These are phyloP conservation scores for Tetradesmus lagerheimii DNA, from an alignment of 139 green algal species.

Conservation along the genomic window DNA sequence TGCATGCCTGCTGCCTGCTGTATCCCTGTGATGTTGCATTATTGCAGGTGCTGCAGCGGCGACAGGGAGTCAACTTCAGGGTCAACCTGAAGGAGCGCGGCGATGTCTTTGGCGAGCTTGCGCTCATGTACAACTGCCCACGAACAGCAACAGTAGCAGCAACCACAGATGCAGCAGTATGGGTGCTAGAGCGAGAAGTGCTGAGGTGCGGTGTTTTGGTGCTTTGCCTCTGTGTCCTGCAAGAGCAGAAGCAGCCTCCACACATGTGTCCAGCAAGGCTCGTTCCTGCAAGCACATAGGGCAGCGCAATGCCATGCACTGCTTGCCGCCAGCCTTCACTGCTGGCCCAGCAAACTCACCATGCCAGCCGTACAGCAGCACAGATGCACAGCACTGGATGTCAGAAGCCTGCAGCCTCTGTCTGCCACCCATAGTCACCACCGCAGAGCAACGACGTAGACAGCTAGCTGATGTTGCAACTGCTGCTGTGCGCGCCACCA, in stretches of 20 bases:
- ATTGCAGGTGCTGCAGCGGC: slow-evolving; percentile 80
- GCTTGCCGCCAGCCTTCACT: background rate
- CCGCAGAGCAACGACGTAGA: background rate
- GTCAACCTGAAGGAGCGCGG: slow-evolving; percentile 92
- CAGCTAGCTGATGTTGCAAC: background rate
- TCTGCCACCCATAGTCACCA: no score
- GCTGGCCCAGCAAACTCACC: background rate
- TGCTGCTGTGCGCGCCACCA: slow-evolving; percentile 43
- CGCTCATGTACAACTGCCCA: slow-evolving; percentile 92
- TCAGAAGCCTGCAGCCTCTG: no score
- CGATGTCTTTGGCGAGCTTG: slow-evolving; percentile 95
- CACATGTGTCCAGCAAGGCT: background rate
- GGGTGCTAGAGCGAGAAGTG: slow-evolving; percentile 89
- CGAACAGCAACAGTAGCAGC: slow-evolving; percentile 92
- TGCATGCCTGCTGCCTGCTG: background rate
- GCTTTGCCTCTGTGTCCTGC: no score
- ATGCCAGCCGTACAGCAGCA: background rate
- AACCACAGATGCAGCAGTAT: slow-evolving; percentile 86
- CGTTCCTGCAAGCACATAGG: background rate
- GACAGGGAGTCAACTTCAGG: slow-evolving; percentile 89
- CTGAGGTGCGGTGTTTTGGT: slow-evolving; percentile 82
- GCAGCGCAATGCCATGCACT: background rate
- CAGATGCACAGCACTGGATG: background rate
- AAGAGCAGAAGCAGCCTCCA: background rate
- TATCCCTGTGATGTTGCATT: background rate